Conservation (phyloP, 495 filamentous ascomycete genomes). For the Lindgomyces ingoldianus region DNA sequence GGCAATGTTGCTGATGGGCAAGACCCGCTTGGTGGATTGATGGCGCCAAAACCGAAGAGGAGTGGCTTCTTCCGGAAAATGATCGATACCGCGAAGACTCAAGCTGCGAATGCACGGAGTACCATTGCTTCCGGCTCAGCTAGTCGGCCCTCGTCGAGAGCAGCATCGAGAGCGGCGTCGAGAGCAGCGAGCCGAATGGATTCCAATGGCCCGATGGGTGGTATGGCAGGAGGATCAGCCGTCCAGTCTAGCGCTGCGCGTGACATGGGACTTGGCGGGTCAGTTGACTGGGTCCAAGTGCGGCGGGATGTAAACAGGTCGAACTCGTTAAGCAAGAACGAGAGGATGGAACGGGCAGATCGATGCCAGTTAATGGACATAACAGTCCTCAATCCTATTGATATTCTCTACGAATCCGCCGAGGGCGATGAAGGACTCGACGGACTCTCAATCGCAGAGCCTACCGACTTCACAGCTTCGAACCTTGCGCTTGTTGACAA, state of each 20-base stretch:
- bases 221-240: conserved; percentile 55
- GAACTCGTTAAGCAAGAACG: conserved; percentile 86
- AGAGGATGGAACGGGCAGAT: conserved; percentile 82
- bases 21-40: conserved; percentile 71
- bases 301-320: conserved; percentile 92
- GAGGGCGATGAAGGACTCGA: conserved; percentile 91
- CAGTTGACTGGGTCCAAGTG: conserved; percentile 91
- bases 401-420: conserved; percentile 77
- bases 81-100: conserved; percentile 89
- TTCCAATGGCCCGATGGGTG: conserved; percentile 48
- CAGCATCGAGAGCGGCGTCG: conserved; percentile 32
- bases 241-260: conserved; percentile 52
- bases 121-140: conserved; percentile 71
- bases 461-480: conserved; percentile 74
- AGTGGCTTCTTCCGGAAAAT: conserved; percentile 96
- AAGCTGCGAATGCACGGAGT: conserved; percentile 83
- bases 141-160: conserved; percentile 35
- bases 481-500: conserved; percentile 92
- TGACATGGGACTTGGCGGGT: conserved; percentile 66
- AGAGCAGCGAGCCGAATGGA: conserved; percentile 41
- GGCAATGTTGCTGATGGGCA: conserved; percentile 51
- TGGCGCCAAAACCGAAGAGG: conserved; percentile 87
- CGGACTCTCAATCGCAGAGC: conserved; percentile 77
- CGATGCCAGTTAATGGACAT: conserved; percentile 94
- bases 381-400: conserved; percentile 82